Base-by-base conservation (phyloP, 306 rosid genomes). In the Styphnolobium japonicum region DNA sequence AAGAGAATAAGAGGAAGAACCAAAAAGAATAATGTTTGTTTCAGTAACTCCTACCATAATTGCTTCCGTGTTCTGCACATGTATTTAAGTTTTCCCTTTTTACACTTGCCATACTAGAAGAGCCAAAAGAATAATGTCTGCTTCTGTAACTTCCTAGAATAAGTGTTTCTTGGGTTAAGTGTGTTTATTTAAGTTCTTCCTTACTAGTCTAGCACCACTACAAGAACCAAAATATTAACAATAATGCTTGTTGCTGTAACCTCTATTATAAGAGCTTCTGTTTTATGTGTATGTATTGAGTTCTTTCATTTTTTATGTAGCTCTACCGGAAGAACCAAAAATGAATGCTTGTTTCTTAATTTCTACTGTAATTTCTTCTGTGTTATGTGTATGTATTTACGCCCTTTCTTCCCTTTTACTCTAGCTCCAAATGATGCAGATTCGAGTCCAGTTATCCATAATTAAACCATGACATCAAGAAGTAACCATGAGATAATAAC, bases 211-310 rank as follows among this genome's bases (percentile, higher is more conserved):
- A 45, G 66, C 34, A 23, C 29, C 9, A 49, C 37, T 40, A 3
- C 75, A 58, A 67, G 84, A 80, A 84, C 58, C 19, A 48, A 69
- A 75, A 52, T n/a, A n/a, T n/a, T n/a, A n/a, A 42, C 7, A 69
- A 70, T 34, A 69, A 69, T 53, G 78, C 46, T 27, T 73, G 27
- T 57, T 42, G 60, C 49, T 67, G 81, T 61, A 52, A 37, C 23
- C 16, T 58, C n/a, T 39, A 49, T 9, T 7, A 4, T 55, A 31
- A 61, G 68, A 56, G 64, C 53, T 81, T 69, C 60, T 76, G 68
- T 10, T 74, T 22, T 6, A 10, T 43, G 2, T 53, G 3, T 33
- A 15, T 12, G 2, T 4, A 46, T 18, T 67, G 37, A 69, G 40
- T 25, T 81, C 6, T 42, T 57, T 68, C 34, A 60, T 51, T 67